Evolutionary conservation across 2,329 filamentous ascomycete species (phyloP), one percentile per base, ranked within the genome.

Genomic region (Westerdykella sp.): DNA sequence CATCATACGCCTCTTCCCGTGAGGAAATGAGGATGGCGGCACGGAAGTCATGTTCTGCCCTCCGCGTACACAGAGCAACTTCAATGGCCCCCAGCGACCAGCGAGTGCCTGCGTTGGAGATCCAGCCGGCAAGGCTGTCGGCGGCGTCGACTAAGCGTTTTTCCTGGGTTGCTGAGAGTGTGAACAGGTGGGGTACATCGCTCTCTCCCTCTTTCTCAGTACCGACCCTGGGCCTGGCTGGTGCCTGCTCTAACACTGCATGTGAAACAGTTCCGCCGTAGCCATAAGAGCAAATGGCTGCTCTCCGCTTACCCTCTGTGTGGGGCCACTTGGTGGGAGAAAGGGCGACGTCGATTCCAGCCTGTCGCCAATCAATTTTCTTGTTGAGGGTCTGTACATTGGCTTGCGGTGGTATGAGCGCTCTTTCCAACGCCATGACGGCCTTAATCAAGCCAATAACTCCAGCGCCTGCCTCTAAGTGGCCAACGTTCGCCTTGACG

Each of bases 251-350:
- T 21, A 75, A 39, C 23, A 74, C 66, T 0, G 62, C 62, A 46
- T 72, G 69, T 1, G 67, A 64, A 34, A 70, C 69, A 2, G 68
- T 63, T 7, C 69, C 69, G 3, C 69, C 69, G 37, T 69, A 67
- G 2, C 69, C 73, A 45, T 73, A 75, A 11, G 69, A 69, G 43
- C 70, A 73, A 1, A 75, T 60, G 22, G 67, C 68, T 7, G 68
- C 69, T 22, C 70, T 57, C 18, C 48, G 55, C 12, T 38, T 22
- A 2, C 40, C 37, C 2, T 28, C n/a, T 7, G 22, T 30, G 14
- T 43, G 25, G 5, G 46, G 42, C 46, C 46, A 51, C 12, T 66
- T 54, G 6, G 67, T 47, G n/a, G 30, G 23, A 12, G 50, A 52
- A 40, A 59, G 67, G 11, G 63, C 50, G 32, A 53, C 65, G 9